Conservation (phyloP, 176 grass and related monocot genomes). For the Carex cristatella region DNA sequence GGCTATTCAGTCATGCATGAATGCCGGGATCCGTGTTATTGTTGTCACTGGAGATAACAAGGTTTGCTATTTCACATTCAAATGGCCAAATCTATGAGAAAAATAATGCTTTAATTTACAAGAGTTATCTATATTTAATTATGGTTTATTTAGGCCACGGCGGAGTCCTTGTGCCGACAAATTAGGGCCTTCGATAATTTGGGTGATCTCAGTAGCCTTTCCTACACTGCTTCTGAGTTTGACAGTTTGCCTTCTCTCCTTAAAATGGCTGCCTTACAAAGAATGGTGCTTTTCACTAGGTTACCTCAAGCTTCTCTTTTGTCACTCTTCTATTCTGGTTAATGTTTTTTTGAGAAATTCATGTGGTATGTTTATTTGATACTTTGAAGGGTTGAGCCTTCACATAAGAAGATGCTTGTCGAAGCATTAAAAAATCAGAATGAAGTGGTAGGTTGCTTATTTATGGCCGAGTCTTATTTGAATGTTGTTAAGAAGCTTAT, state of each 20-base stretch:
- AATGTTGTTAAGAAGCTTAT: conserved; percentile 11
- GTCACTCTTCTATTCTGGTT: conserved; percentile 7
- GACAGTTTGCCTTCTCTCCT: conserved; percentile 78
- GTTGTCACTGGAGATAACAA: conserved; percentile 99
- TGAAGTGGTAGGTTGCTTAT: conserved; percentile 82
- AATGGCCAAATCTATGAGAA: background rate
- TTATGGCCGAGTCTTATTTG: conserved; percentile 13
- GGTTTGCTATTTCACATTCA: conserved; percentile 34
- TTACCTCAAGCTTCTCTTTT: conserved; percentile 31
- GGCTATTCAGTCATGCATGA: conserved; percentile 91
- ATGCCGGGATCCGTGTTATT: conserved; percentile 96
- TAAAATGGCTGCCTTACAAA: conserved; percentile 64
- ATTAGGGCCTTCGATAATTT: conserved; percentile 91
- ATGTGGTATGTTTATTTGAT: conserved; percentile 16
- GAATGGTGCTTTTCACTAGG: conserved; percentile 95
- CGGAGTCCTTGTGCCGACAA: conserved; percentile 83
- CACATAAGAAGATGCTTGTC: conserved; percentile 97
- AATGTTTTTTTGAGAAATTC: conserved; percentile 17
- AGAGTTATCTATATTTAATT: background rate
- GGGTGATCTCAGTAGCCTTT: conserved; percentile 72
- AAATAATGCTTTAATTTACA: background rate
- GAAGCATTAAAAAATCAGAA: conserved; percentile 94
- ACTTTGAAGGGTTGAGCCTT: conserved; percentile 84
- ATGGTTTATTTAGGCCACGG: conserved; percentile 60
- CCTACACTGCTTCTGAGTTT: conserved; percentile 96